Conservation (phyloP, 1,284 basidiomycete genomes). For the Microbotryum lychnidis-dioicae region DNA sequence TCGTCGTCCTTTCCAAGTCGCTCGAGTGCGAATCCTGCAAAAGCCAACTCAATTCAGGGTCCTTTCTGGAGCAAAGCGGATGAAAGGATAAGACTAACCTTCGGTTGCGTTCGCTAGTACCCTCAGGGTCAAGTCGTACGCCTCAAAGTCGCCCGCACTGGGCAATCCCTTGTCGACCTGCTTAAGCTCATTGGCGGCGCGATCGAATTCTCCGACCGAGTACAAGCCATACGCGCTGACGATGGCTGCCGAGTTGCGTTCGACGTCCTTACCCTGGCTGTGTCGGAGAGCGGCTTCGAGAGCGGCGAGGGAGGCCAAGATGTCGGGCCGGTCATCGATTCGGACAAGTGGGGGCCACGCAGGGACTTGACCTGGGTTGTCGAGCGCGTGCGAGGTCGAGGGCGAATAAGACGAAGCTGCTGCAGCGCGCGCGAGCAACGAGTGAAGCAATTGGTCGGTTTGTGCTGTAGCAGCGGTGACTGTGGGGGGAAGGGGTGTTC, state of each 20-base stretch:
- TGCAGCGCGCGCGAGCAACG: not conserved
- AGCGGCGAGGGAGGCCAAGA: slow-evolving; percentile 1
- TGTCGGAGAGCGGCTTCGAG: not conserved
- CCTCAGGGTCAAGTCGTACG: slow-evolving; percentile 20
- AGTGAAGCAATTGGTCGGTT: slow-evolving; percentile 5
- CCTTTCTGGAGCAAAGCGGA: not conserved
- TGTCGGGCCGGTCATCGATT: not conserved
- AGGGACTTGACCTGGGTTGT: not conserved
- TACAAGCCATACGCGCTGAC: slow-evolving; percentile 9
- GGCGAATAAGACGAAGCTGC: not conserved
- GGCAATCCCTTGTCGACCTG: not conserved
- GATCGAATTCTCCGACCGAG: slow-evolving; percentile 5
- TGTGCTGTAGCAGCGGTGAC: slow-evolving; percentile 7
- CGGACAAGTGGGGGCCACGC: slow-evolving; percentile 5
- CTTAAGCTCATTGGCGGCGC: not conserved
- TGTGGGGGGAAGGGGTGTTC: not conserved
- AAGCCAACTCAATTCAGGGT: not conserved
- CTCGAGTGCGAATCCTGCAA: slow-evolving; percentile 12
- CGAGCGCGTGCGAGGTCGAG: not conserved
- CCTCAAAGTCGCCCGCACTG: slow-evolving; percentile 4
- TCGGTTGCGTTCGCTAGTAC: slow-evolving; percentile 9
- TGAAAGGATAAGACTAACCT: slow-evolving; percentile 8
- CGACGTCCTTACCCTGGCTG: not conserved
- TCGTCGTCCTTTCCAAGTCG: not conserved
- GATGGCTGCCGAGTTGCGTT: slow-evolving; percentile 13